Percentiles rank a stretch among this genome's conserved stretches.
These are phyloP conservation scores for Glonium stellatum DNA, from an alignment of 495 filamentous ascomycete genomes.

Conservation along the genomic window DNA sequence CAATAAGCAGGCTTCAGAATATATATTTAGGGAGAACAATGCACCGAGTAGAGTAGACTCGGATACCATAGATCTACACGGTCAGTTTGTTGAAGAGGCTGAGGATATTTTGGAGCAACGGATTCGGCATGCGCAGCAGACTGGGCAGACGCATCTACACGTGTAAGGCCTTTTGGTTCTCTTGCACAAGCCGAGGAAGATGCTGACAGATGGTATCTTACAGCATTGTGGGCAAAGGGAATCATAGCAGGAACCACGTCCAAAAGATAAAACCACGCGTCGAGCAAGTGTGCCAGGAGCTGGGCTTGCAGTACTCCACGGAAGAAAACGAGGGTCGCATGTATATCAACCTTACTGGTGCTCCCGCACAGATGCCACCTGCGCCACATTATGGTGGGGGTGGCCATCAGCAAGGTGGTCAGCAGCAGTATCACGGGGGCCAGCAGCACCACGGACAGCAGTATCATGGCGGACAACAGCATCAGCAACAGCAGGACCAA, in stretches of 20 bases:
- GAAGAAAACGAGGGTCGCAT: slow-evolving; percentile 86
- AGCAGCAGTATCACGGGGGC: slow-evolving; percentile 33
- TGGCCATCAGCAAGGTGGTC: slow-evolving; percentile 34
- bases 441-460: slow-evolving; percentile 31
- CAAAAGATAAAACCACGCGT: slow-evolving; percentile 90
- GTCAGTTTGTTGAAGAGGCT: slow-evolving; percentile 88
- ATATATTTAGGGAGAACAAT: slow-evolving; percentile 93
- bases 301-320: slow-evolving; percentile 71
- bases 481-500: slow-evolving; percentile 37
- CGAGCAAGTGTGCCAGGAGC: slow-evolving; percentile 72
- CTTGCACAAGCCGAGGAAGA: not conserved
- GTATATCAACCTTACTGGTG: slow-evolving; percentile 61
- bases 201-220: slow-evolving; percentile 22
- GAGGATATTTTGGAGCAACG: slow-evolving; percentile 79
- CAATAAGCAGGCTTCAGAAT: slow-evolving; percentile 84
- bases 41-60: slow-evolving; percentile 56
- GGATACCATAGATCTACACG: slow-evolving; percentile 91
- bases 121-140: slow-evolving; percentile 63
- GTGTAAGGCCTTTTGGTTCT: slow-evolving; percentile 41
- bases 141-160: slow-evolving; percentile 71
- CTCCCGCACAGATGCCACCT: slow-evolving; percentile 49
- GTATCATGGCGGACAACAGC: slow-evolving; percentile 19
- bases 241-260: slow-evolving; percentile 70
- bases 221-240: slow-evolving; percentile 88
- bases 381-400: slow-evolving; percentile 34